Evolutionary conservation across 164 flowering plant species (phyloP).

Genomic region (Litsea cubeba): DNA sequence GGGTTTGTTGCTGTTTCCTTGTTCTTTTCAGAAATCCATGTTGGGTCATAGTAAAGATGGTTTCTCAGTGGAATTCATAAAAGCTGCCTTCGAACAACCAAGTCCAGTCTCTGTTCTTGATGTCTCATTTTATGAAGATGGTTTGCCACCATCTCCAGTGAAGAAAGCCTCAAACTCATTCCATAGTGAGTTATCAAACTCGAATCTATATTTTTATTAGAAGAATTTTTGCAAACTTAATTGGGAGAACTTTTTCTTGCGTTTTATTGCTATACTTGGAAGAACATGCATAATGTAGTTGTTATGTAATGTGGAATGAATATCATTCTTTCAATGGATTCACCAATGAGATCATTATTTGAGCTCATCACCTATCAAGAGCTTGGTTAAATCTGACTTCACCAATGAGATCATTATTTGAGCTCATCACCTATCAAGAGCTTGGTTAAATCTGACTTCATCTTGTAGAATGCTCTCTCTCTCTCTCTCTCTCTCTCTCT

Average conservation of each 20-base stretch:
- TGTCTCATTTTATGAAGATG: constrained; percentile 60
- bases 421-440: no score
- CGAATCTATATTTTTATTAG: not conserved
- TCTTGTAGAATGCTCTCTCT: no score
- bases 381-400: no score
- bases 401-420: no score
- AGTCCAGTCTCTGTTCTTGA: constrained; percentile 90
- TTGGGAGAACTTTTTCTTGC: not conserved
- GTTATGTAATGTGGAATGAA: not conserved
- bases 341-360: no score
- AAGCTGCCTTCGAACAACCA: constrained; percentile 62
- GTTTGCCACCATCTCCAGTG: constrained; percentile 66
- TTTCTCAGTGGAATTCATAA: constrained; percentile 26
- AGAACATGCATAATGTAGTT: not conserved
- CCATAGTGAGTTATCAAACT: constrained; percentile 34
- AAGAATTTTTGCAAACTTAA: not conserved
- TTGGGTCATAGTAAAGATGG: constrained; percentile 24
- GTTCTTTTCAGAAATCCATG: constrained; percentile 30
- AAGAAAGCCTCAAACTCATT: constrained; percentile 48
- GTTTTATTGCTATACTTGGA: no score
- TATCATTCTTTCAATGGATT: not conserved
- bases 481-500: no score
- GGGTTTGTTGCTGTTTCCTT: not conserved
- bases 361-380: no score
- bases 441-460: no score